phyloP scores from a whole-genome alignment of 225 moss, liverwort and hornwort genomes.

The Antitrichia curtipendula region DNA sequence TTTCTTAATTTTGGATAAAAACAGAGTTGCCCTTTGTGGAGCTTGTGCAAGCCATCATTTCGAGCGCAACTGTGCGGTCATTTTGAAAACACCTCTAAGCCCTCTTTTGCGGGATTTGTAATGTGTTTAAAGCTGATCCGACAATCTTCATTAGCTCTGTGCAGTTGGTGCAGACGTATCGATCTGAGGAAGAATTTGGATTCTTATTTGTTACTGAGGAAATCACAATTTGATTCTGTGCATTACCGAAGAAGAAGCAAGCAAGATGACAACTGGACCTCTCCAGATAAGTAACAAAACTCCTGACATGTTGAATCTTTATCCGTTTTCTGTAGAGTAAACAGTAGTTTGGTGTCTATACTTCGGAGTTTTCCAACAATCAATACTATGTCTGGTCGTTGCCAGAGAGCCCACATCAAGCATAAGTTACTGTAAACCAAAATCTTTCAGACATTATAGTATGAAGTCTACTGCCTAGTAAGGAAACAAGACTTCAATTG shows the following conservation, averaged over 20 bases:
- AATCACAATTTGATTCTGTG: conserved; percentile 19
- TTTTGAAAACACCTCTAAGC: neutral
- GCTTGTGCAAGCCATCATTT: neutral
- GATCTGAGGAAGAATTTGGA: conserved; percentile 46
- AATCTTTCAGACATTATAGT: neutral
- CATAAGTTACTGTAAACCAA: neutral
- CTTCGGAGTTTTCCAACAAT: neutral
- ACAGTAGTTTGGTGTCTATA: neutral
- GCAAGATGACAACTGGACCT: conserved; percentile 55
- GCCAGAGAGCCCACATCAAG: neutral
- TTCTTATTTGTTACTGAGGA: conserved; percentile 49
- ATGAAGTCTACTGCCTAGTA: neutral
- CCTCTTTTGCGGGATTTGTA: neutral
- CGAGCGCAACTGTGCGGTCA: neutral
- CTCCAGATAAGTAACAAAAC: neutral
- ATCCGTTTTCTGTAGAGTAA: neutral
- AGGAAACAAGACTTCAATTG: neutral
- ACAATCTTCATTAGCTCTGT: neutral
- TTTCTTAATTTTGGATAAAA: neutral
- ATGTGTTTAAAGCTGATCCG: neutral
- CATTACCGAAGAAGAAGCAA: conserved; percentile 69
- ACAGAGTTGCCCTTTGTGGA: neutral
- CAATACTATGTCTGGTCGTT: neutral
- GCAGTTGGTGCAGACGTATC: conserved; percentile 57
- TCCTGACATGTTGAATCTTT: neutral